Conservation (phyloP, 208 protist genomes). For the Crithidia brevicula region DNA sequence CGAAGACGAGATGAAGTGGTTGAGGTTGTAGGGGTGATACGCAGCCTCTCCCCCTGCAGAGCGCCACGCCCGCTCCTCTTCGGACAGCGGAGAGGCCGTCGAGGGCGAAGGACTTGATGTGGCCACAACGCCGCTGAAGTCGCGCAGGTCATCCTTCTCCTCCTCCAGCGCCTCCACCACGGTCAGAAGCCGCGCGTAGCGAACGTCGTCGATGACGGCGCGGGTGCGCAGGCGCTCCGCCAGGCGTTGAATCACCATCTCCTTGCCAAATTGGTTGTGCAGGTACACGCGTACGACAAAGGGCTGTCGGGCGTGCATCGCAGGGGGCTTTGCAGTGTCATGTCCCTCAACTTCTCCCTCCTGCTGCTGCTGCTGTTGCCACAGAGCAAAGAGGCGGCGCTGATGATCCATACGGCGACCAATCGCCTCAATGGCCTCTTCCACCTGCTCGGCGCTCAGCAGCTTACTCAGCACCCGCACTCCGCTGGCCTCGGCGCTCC, state of each 20-base stretch:
- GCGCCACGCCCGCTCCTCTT: slow-evolving; percentile 29
- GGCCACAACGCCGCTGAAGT: neutral
- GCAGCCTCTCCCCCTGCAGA: slow-evolving; percentile 32
- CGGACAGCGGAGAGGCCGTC: too few relatives aligned
- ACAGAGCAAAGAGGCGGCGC: slow-evolving; percentile 26
- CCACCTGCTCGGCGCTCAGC: slow-evolving; percentile 57
- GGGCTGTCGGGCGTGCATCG: slow-evolving; percentile 17
- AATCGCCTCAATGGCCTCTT: slow-evolving; percentile 75
- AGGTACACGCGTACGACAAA: slow-evolving; percentile 74
- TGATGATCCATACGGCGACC: slow-evolving; percentile 66
- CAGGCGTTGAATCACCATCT: slow-evolving; percentile 66
- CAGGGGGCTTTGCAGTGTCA: neutral
- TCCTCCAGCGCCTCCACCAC: slow-evolving; percentile 46
- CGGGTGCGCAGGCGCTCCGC: slow-evolving; percentile 55
- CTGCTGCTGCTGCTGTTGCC: neutral
- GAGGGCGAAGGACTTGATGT: neutral
- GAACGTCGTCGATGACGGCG: slow-evolving; percentile 58
- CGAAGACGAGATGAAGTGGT: slow-evolving; percentile 40
- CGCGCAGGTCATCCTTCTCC: slow-evolving; percentile 18
- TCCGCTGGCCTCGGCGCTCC: slow-evolving; percentile 16
- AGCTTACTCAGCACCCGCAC: slow-evolving; percentile 60
- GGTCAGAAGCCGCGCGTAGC: slow-evolving; percentile 48
- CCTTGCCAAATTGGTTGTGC: slow-evolving; percentile 88
- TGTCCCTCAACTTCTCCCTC: neutral
- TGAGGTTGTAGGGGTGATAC: slow-evolving; percentile 40